Percentiles rank a stretch among this genome's conserved stretches.
These are phyloP conservation scores for Plantago rigida DNA, from an alignment of 305 asterid genomes.

Conservation along the genomic window DNA sequence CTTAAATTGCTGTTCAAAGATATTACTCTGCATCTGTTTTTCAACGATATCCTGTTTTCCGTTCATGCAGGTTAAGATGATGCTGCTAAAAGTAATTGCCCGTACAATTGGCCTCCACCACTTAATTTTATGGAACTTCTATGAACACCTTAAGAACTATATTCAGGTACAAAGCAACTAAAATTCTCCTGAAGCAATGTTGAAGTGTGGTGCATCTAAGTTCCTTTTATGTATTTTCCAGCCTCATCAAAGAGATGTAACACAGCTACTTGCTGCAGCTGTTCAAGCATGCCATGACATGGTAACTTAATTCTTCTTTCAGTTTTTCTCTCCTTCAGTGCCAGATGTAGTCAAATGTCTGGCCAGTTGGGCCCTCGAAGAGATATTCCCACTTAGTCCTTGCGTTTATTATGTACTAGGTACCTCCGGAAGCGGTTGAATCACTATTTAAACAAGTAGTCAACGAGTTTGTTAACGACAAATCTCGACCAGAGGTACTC, in stretches of 20 bases:
- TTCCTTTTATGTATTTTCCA: slow-evolving; percentile 29
- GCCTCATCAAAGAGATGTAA: slow-evolving; percentile 86
- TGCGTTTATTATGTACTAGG: slow-evolving; percentile 39
- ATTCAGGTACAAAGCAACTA: slow-evolving; percentile 49
- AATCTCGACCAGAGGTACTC: slow-evolving; percentile 79
- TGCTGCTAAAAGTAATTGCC: slow-evolving; percentile 79
- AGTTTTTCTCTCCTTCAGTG: slow-evolving; percentile 10
- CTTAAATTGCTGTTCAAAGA: too few relatives aligned
- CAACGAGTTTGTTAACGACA: slow-evolving; percentile 87
- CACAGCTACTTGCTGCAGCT: slow-evolving; percentile 82
- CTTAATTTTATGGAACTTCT: slow-evolving; percentile 59
- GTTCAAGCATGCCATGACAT: slow-evolving; percentile 97
- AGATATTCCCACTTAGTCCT: slow-evolving; percentile 18
- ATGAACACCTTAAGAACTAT: slow-evolving; percentile 70
- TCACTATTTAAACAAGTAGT: slow-evolving; percentile 87
- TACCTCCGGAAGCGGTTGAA: slow-evolving; percentile 94
- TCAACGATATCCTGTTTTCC: slow-evolving; percentile 5
- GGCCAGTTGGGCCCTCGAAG: slow-evolving; percentile 17
- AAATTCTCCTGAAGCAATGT: slow-evolving; percentile 21
- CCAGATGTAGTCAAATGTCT: slow-evolving; percentile 8
- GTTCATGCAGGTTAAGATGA: slow-evolving; percentile 34
- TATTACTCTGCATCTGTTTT: slow-evolving; percentile 3
- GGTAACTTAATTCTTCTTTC: slow-evolving; percentile 37
- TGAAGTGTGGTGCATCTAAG: slow-evolving; percentile 22
- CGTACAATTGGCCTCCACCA: slow-evolving; percentile 80